phyloP scores from a whole-genome alignment of 129 eudicot species.

The Flaveria trinervia region DNA sequence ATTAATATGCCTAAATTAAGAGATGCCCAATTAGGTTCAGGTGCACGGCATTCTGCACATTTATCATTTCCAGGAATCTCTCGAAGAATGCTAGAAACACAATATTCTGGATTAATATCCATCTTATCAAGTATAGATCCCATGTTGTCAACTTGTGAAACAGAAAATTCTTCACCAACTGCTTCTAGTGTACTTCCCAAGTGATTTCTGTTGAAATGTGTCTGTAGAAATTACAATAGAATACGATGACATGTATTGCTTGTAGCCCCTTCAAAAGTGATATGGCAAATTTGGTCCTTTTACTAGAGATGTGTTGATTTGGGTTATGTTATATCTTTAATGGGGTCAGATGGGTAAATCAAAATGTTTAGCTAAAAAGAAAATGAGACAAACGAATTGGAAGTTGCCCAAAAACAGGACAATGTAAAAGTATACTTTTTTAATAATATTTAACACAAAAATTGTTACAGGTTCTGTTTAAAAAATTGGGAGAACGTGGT shows the following conservation, averaged over 20 bases:
- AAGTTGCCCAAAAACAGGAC: too few relatives aligned
- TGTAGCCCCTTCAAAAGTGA: neutral
- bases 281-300: neutral
- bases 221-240: constrained; percentile 40
- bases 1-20: constrained; percentile 91
- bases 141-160: constrained; percentile 35
- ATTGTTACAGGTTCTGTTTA: neutral
- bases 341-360: neutral
- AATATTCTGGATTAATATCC: constrained; percentile 48
- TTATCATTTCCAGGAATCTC: constrained; percentile 85
- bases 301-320: neutral
- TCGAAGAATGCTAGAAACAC: constrained; percentile 66
- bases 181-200: constrained; percentile 33
- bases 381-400: neutral
- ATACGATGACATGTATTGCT: neutral
- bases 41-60: constrained; percentile 87
- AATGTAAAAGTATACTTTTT: too few relatives aligned
- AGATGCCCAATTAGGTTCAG: constrained; percentile 98
- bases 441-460: neutral
- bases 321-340: neutral
- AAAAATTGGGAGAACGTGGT: neutral
- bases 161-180: constrained; percentile 33
- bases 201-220: constrained; percentile 41
- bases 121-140: constrained; percentile 39
- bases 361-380: constrained; percentile 8